Conservation (phyloP, 306 rosid genomes). For the Rosa lucieae region DNA sequence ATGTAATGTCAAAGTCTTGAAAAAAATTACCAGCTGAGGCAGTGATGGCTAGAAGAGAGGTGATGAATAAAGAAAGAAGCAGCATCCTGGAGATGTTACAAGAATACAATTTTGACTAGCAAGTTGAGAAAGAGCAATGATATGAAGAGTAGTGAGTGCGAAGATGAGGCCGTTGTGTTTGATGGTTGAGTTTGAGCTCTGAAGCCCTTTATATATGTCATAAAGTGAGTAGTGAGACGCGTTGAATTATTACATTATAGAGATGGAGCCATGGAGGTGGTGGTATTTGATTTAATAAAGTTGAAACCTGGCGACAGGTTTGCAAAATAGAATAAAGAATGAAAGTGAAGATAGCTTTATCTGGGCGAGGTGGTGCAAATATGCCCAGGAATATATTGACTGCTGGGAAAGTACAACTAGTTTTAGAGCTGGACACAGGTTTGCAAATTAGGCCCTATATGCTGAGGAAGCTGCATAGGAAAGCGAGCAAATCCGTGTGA, state of each 20-base stretch:
- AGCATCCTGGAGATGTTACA: background rate
- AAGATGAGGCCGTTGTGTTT: background rate
- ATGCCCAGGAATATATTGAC: background rate
- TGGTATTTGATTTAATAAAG: background rate
- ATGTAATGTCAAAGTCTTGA: constrained; percentile 62
- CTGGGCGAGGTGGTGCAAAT: background rate
- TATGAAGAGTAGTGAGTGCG: background rate
- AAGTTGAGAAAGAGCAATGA: background rate
- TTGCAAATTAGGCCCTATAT: background rate
- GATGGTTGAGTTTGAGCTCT: background rate
- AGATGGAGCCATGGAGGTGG: too few species aligned
- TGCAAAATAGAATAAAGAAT: background rate
- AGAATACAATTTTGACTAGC: constrained; percentile 22
- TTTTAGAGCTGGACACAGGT: constrained; percentile 17
- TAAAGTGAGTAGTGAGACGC: background rate
- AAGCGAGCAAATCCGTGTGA: background rate
- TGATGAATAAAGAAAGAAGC: constrained; percentile 7
- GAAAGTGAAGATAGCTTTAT: background rate
- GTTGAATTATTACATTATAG: background rate
- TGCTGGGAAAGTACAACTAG: background rate
- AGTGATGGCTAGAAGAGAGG: constrained; percentile 16
- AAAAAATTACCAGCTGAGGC: constrained; percentile 54
- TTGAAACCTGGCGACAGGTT: constrained; percentile 10
- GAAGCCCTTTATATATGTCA: constrained; percentile 3
- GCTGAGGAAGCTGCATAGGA: background rate